Conservation (phyloP, 805 yeast species). For the Yamadazyma endophytica region DNA sequence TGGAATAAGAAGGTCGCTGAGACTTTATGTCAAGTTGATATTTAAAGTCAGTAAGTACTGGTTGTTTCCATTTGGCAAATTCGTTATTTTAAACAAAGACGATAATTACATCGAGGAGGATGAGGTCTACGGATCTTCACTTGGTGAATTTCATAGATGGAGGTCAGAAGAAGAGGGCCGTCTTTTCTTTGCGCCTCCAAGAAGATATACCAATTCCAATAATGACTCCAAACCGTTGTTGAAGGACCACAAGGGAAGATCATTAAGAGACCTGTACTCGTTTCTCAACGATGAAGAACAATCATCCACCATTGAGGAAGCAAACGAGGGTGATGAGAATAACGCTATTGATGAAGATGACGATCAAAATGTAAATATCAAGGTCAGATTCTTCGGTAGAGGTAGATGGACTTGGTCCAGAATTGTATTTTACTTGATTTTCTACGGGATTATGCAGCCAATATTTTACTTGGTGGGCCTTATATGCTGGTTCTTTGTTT, state of each 20-base stretch:
- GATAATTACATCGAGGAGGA: constrained; percentile 83
- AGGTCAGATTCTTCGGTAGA: constrained; percentile 75
- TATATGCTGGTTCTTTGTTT: constrained; percentile 76
- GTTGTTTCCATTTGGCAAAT: constrained; percentile 84
- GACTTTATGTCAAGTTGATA: constrained; percentile 59
- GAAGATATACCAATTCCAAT: constrained; percentile 29
- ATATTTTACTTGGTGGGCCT: constrained; percentile 50
- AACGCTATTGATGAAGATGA: constrained; percentile 7
- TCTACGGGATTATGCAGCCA: constrained; percentile 70
- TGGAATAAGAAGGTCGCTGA: constrained; percentile 47
- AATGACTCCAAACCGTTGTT: constrained; percentile 34
- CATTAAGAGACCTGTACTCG: constrained; percentile 33
- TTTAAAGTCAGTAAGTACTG: constrained; percentile 67
- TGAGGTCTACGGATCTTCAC: constrained; percentile 79
- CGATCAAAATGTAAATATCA: constrained; percentile 24
- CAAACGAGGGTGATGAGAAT: constrained; percentile 23
- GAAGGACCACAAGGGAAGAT: constrained; percentile 41
- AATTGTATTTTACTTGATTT: constrained; percentile 66
- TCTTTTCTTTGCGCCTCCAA: constrained; percentile 73
- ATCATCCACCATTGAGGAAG: no score
- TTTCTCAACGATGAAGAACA: constrained; percentile 19
- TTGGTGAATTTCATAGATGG: constrained; percentile 87
- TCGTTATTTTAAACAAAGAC: constrained; percentile 73
- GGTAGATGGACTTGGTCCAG: constrained; percentile 90
- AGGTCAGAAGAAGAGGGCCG: constrained; percentile 72